Base-by-base conservation (phyloP, 495 filamentous ascomycete genomes). In the Aspergillus affinis region DNA sequence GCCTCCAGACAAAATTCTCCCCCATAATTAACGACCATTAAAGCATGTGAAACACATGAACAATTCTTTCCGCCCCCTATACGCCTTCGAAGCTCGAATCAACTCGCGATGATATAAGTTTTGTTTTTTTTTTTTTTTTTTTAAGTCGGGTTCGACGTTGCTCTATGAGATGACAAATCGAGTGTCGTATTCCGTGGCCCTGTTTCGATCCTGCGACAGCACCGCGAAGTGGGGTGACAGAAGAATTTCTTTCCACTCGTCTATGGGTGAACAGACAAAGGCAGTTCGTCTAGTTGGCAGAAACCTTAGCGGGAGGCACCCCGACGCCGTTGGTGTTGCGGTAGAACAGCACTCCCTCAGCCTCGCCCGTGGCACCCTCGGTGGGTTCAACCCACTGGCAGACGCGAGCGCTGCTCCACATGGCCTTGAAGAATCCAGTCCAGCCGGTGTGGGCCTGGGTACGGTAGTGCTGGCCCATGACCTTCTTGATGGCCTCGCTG, bases 261-360 rank as follows among this genome's bases (percentile, higher is more conserved):
- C 62, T 66, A 72, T 64, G 54, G 53, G 58, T 48, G 32, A 47
- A 52, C 46, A 21, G 9, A 57, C 54, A 27, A 54, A 29, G 10
- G 59, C 36, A 51, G 27, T 45, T 27, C 21, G 29, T 73, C 70
- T 76, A 75, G 64, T 74, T 63, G 51, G 70, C 55, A 41, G 36
- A 1, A 30, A 74, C 65, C 73, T 85, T 84, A 65, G 75, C 54
- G 6, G 90, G 90, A 66, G 82, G 78, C 51, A 83, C 70, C 52
- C 90, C 90, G 20, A 90, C 71, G 18, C 86, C 86, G 74, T 96
- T 98, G 61, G 82, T 79, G 81, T 85, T 85, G 59, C 81, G 75
- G 78, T 68, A 85, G 75, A 85, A 85, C 8, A 84, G 67, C 10
- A 85, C 80, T 21, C 76, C 75, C 65, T 80, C 72, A 65, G 71